Conservation (phyloP, 306 rosid species). For the Rubus idaeus region DNA sequence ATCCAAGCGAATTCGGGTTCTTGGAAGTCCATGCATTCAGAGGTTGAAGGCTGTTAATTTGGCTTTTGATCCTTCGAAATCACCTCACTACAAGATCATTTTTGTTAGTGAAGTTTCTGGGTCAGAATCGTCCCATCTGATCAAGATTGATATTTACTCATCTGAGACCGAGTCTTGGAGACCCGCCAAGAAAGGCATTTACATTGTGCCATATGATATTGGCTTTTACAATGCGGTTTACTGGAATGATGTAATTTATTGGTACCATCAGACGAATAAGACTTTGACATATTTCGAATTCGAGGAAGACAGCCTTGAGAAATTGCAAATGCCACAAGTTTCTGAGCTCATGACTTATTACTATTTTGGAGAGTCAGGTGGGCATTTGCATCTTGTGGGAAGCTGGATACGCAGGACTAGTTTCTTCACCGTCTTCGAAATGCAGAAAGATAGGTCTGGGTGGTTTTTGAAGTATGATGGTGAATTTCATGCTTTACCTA, state of each 20-base stretch:
- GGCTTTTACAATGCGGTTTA: conserved; percentile 26
- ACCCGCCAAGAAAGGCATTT: background rate
- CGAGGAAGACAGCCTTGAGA: conserved; percentile 6
- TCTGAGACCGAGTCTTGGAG: conserved; percentile 34
- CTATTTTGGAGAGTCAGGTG: conserved; percentile 18
- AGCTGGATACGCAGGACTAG: background rate
- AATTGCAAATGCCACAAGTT: conserved; percentile 20
- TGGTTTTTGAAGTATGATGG: conserved; percentile 21
- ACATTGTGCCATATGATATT: conserved; percentile 18
- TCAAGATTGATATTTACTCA: conserved; percentile 33
- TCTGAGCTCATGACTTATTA: background rate
- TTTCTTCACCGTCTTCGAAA: conserved; percentile 9
- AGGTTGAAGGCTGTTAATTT: conserved; percentile 15
- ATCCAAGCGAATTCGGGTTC: conserved; percentile 19
- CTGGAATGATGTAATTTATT: conserved; percentile 37
- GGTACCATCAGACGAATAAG: conserved; percentile 22
- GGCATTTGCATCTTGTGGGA: conserved; percentile 10
- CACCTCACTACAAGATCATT: conserved; percentile 28
- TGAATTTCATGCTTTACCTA: conserved; percentile 3
- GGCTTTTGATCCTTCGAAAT: conserved; percentile 31
- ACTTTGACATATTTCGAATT: conserved; percentile 18
- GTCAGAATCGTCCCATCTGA: background rate
- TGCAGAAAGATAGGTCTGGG: conserved; percentile 19
- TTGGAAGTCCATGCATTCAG: background rate
- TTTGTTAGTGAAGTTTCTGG: conserved; percentile 16